Evolutionary conservation across 1,139 yeast species (phyloP).

Genomic region (Nadsonia commutata): DNA sequence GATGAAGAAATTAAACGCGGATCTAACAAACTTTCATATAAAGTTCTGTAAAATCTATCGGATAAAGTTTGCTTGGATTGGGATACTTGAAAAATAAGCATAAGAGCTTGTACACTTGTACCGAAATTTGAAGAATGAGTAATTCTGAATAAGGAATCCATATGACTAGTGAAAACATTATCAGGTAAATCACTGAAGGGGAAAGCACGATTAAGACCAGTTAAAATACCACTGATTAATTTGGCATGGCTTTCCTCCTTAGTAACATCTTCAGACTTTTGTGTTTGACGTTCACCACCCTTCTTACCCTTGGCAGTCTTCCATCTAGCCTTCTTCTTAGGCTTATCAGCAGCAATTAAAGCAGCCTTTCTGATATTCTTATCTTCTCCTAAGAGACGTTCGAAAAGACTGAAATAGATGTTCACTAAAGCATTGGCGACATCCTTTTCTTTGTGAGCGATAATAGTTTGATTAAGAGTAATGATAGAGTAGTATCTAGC

Average conservation of each 20-base stretch:
- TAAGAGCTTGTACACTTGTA: constrained; percentile 85
- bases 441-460: constrained; percentile 58
- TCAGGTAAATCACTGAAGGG: constrained; percentile 75
- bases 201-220: constrained; percentile 93
- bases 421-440: constrained; percentile 72
- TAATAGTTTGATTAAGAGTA: constrained; percentile 84
- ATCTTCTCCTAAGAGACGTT: constrained; percentile 56
- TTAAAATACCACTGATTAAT: constrained; percentile 76
- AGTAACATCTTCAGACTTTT: constrained; percentile 54
- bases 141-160: constrained; percentile 73
- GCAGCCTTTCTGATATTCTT: constrained; percentile 23
- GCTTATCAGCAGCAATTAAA: constrained; percentile 18
- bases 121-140: constrained; percentile 92
- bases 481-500: constrained; percentile 77
- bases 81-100: constrained; percentile 63
- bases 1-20: constrained; percentile 72
- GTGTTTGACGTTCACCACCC: constrained; percentile 61
- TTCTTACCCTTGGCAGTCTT: constrained; percentile 36
- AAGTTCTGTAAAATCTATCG: constrained; percentile 74
- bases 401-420: constrained; percentile 77
- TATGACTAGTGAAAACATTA: constrained; percentile 58
- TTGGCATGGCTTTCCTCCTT: constrained; percentile 76
- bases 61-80: constrained; percentile 20
- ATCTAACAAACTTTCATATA: constrained; percentile 82
- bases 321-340: constrained; percentile 30